A percentile compares a stretch with the other conserved stretches of the same genome.
phyloP scores from a whole-genome alignment of 2,329 filamentous ascomycete genomes.

The Penicillium sclerotiorum region DNA sequence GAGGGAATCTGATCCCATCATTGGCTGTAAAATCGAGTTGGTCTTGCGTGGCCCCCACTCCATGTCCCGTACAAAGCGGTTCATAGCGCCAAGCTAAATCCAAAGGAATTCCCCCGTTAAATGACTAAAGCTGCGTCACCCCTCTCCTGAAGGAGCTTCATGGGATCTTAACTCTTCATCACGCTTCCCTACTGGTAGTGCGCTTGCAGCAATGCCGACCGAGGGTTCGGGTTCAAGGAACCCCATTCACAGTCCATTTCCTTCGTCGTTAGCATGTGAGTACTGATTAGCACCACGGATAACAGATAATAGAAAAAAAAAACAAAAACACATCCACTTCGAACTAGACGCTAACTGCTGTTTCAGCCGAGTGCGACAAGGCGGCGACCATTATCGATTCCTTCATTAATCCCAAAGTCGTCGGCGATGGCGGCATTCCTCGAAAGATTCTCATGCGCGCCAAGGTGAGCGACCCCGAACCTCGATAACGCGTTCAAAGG shows the following conservation, averaged over 20 bases:
- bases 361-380: constrained; percentile 89
- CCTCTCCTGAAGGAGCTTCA: constrained; percentile 1
- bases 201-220: constrained; percentile 3
- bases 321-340: neutral
- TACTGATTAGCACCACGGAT: constrained; percentile 8
- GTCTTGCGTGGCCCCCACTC: neutral
- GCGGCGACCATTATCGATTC: constrained; percentile 90
- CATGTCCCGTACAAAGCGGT: neutral
- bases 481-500: neutral
- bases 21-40: no score
- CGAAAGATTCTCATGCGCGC: constrained; percentile 82
- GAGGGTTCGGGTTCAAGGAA: constrained; percentile 7
- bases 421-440: constrained; percentile 94
- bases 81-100: neutral
- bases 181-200: neutral
- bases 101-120: neutral
- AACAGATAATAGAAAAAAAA: no score
- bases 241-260: constrained; percentile 46
- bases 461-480: constrained; percentile 62
- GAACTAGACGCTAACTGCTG: constrained; percentile 1
- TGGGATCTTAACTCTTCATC: neutral
- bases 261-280: constrained; percentile 49
- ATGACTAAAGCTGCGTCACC: constrained; percentile 6
- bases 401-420: constrained; percentile 86
- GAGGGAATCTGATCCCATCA: no score